phyloP scores from a whole-genome alignment of 2,329 filamentous ascomycete genomes.

The Hypoxylon sp. region DNA sequence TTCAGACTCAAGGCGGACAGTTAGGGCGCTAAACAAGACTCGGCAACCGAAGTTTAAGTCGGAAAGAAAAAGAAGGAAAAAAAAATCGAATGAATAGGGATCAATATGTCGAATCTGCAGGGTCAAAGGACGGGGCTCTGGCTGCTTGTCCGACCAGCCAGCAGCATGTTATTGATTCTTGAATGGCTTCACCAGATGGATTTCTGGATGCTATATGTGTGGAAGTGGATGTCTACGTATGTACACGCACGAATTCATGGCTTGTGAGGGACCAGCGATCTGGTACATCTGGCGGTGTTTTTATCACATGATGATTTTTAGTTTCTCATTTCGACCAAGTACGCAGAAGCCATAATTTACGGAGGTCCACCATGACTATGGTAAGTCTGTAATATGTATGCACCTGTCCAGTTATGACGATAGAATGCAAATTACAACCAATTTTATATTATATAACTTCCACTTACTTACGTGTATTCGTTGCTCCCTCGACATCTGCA shows the following conservation, averaged over 20 bases:
- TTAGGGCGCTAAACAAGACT: conserved; percentile 39
- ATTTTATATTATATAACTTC: no score
- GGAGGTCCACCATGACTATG: conserved; percentile 4
- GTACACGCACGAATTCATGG: conserved; percentile 3
- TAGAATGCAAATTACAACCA: conserved; percentile 11
- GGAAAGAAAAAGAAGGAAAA: conserved; percentile 8
- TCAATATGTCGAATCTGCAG: conserved; percentile 37
- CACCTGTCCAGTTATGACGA: conserved; percentile 14
- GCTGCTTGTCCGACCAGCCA: conserved; percentile 18
- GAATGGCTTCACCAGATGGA: conserved; percentile 1
- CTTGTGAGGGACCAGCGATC: conserved; percentile 23
- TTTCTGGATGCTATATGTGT: conserved; percentile 10
- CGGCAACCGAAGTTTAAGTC: conserved; percentile 35
- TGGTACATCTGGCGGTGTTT: conserved; percentile 29
- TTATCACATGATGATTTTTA: conserved; percentile 26
- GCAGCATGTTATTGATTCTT: conserved; percentile 22
- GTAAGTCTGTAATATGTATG: conserved; percentile 2
- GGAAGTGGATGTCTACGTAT: no score
- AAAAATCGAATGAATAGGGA: conserved; percentile 14
- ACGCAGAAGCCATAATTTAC: conserved; percentile 13
- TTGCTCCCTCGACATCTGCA: no score
- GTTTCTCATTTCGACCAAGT: conserved; percentile 8
- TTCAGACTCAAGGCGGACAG: conserved; percentile 34
- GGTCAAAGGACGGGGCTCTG: conserved; percentile 21
- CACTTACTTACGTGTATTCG: no score